These are phyloP conservation scores for Solanum tarijense DNA, from an alignment of 257 asterid genomes.

Conservation along the genomic window DNA sequence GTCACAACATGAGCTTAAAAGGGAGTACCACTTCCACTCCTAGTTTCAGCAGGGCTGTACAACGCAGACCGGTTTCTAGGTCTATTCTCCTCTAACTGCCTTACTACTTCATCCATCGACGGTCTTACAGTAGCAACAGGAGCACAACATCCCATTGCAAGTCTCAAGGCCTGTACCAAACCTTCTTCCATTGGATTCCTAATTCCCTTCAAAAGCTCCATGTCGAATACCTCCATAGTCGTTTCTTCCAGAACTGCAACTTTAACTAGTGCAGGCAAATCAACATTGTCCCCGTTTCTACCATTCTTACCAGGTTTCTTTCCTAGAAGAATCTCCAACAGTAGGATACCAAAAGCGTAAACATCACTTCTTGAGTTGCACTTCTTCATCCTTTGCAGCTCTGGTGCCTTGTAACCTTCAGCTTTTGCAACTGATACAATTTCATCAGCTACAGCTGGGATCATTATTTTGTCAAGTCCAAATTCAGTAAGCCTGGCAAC, in stretches of 20 bases:
- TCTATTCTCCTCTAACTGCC: constrained; percentile 93
- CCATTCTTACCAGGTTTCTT: constrained; percentile 57
- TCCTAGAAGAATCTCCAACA: constrained; percentile 82
- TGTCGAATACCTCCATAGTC: constrained; percentile 89
- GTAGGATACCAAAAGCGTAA: constrained; percentile 76
- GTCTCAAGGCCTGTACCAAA: constrained; percentile 80
- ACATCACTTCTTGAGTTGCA: constrained; percentile 83
- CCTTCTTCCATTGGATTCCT: constrained; percentile 98
- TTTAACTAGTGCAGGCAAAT: constrained; percentile 81
- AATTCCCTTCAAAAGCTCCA: constrained; percentile 66
- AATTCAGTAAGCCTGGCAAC: constrained; percentile 77
- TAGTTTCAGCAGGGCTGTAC: constrained; percentile 93
- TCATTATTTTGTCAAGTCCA: constrained; percentile 87
- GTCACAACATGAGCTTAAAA: constrained; percentile 30
- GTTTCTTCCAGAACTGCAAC: constrained; percentile 97
- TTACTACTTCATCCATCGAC: constrained; percentile 81
- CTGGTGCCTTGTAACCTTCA: constrained; percentile 94
- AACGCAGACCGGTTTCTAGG: constrained; percentile 94
- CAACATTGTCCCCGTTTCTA: constrained; percentile 61
- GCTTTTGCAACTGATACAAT: constrained; percentile 59
- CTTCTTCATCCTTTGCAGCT: constrained; percentile 87
- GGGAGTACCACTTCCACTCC: constrained; percentile 98
- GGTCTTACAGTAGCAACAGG: constrained; percentile 88
- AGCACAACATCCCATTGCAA: constrained; percentile 98
- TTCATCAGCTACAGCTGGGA: constrained; percentile 74